Conservation (phyloP, 2,329 filamentous ascomycete genomes). For the Rhexocercosporidium sp. region DNA sequence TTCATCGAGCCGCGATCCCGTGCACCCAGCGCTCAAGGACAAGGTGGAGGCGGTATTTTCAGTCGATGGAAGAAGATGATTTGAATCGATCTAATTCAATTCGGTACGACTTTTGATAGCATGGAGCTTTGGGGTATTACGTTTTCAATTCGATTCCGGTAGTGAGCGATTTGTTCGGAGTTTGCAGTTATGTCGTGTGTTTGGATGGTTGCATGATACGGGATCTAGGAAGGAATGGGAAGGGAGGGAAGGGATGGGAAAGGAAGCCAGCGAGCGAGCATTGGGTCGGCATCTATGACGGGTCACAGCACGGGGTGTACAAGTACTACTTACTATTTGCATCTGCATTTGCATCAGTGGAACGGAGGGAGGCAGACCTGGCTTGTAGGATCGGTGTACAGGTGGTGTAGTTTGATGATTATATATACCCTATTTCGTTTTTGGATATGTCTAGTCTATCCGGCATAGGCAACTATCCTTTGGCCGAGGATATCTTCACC, state of each 20-base stretch:
- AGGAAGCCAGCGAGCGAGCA: slow-evolving; percentile 14
- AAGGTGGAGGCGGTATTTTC: slow-evolving; percentile 57
- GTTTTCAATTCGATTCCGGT: slow-evolving; percentile 11
- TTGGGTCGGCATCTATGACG: slow-evolving; percentile 24
- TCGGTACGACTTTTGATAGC: slow-evolving; percentile 15
- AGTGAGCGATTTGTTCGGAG: slow-evolving; percentile 8
- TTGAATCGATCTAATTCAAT: slow-evolving; percentile 6
- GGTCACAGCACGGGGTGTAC: slow-evolving; percentile 21
- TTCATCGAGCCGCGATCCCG: slow-evolving; percentile 52
- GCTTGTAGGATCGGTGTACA: slow-evolving; percentile 28
- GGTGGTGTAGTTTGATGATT: slow-evolving; percentile 22
- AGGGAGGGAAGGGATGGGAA: too few species aligned
- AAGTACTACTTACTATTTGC: slow-evolving; percentile 27
- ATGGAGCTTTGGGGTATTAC: slow-evolving; percentile 14
- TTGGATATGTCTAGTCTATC: slow-evolving; percentile 10
- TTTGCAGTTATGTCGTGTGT: slow-evolving; percentile 1
- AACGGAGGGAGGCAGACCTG: slow-evolving; percentile 15
- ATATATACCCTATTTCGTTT: slow-evolving; percentile 30
- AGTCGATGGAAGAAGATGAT: slow-evolving; percentile 32
- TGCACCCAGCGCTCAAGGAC: slow-evolving; percentile 64
- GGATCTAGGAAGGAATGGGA: not conserved
- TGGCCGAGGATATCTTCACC: not conserved
- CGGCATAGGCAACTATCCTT: not conserved
- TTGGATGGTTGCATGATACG: not conserved
- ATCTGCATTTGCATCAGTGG: slow-evolving; percentile 5